Evolutionary conservation across 495 filamentous ascomycete genomes (phyloP).

Genomic region (Daldinia childiae): DNA sequence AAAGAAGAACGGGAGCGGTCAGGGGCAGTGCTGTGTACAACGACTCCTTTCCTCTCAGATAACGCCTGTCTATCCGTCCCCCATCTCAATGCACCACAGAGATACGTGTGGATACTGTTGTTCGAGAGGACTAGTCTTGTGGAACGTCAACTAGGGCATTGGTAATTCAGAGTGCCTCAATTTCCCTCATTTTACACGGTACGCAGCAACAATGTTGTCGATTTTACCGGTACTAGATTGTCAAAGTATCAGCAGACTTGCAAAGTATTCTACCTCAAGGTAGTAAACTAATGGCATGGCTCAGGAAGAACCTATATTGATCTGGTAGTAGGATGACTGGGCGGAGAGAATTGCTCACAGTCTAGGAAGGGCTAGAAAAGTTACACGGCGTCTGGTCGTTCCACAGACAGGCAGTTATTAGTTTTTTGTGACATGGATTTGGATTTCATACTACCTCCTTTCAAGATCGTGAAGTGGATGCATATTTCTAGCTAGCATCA

Average conservation of each 20-base stretch:
- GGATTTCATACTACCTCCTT: neutral
- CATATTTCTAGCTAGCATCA: neutral
- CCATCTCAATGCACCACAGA: constrained; percentile 15
- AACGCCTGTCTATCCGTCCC: neutral
- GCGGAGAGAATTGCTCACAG: neutral
- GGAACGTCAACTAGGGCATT: neutral
- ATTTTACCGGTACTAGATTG: neutral
- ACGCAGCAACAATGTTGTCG: neutral
- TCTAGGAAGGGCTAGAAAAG: neutral
- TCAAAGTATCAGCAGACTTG: neutral
- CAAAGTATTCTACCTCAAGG: neutral
- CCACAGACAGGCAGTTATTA: constrained; percentile 7
- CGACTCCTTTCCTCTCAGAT: neutral
- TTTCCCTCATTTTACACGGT: constrained; percentile 6
- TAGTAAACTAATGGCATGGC: neutral
- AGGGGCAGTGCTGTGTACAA: constrained; percentile 28
- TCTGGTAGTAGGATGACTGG: neutral
- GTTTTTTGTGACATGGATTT: neutral
- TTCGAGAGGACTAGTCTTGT: neutral
- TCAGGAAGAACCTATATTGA: constrained; percentile 13
- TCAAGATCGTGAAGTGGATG: constrained; percentile 12
- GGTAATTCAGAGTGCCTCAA: neutral
- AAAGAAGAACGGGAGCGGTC: constrained; percentile 28
- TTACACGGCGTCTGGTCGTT: constrained; percentile 18
- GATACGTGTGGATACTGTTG: constrained; percentile 20